A percentile compares a stretch with the other conserved stretches of the same genome.
These are phyloP conservation scores for Euphorbia celastroides DNA, from an alignment of 441 rosid genomes.

Conservation along the genomic window DNA sequence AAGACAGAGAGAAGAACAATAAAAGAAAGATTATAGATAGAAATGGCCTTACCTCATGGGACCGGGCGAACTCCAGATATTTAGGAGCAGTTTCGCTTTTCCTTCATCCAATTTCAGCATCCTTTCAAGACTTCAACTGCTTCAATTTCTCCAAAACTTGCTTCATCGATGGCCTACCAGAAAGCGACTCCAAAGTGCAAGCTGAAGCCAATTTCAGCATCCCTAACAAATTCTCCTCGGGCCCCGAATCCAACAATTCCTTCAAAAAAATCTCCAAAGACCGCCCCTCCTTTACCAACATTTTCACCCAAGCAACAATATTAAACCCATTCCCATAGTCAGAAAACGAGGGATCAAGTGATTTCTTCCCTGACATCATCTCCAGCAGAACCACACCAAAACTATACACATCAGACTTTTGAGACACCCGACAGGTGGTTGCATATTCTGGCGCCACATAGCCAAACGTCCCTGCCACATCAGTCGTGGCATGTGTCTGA, in stretches of 20 bases:
- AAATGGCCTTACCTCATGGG: constrained; percentile 18
- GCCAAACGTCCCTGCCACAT: constrained; percentile 71
- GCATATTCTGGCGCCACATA: constrained; percentile 78
- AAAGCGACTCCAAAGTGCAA: constrained; percentile 50
- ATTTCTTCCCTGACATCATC: constrained; percentile 54
- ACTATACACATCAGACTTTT: constrained; percentile 72
- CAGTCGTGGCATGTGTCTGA: constrained; percentile 68
- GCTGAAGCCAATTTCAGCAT: constrained; percentile 45
- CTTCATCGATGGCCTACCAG: constrained; percentile 48
- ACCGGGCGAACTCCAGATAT: not conserved
- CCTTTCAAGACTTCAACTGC: constrained; percentile 38
- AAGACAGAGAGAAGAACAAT: not conserved
- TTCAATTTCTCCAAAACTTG: constrained; percentile 50
- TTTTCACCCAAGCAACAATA: constrained; percentile 57
- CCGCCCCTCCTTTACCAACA: constrained; percentile 49
- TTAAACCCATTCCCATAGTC: constrained; percentile 60
- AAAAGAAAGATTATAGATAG: not conserved
- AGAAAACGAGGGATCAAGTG: constrained; percentile 66
- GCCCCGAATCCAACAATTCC: constrained; percentile 49
- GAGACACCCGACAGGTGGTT: constrained; percentile 64
- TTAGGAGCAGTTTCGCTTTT: constrained; percentile 9
- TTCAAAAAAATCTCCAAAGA: constrained; percentile 40
- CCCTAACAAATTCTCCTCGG: constrained; percentile 39
- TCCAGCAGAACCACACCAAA: constrained; percentile 59
- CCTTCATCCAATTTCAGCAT: not conserved